Evolutionary conservation across 306 rosid species (phyloP), one percentile per base, ranked within the genome.

Genomic region (Sesbania bispinosa): DNA sequence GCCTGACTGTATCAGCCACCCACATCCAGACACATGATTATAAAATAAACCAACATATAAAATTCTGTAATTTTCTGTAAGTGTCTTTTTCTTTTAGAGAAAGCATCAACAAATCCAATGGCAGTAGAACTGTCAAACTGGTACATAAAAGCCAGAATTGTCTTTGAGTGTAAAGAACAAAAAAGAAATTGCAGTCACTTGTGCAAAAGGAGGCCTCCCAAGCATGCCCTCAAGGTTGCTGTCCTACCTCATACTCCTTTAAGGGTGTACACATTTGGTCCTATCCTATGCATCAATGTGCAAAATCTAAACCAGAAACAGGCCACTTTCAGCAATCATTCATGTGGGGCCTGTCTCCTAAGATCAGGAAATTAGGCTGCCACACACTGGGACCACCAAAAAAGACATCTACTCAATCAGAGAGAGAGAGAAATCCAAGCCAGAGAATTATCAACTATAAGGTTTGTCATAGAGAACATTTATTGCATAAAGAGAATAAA

Each of bases 321-420:
- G 53, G 65, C 83, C 78, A 82, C 72, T 83, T 74, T 76, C 88
- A 84, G 77, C 83, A 77, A 90, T 84, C 87, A 81, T 81, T 78
- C 55, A 16, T 55, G 92, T 84, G n/a, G 94, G 90, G 85, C 78
- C 90, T 59, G 18, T 78, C 75, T 80, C 85, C 85, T 66, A 69
- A 80, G 83, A 79, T 81, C 89, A 88, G 83, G 77, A 83, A 85
- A 83, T 74, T 83, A 69, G 87, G 88, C 84, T 79, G 83, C 89
- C 80, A 77, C 57, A 72, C 35, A 69, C 1, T 18, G 89, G 96
- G 86, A 65, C 96, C 92, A 77, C 80, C 79, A 75, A 79, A 77
- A 85, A 70, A 63, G 84, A 91, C 92, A 83, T 72, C 45, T 81
- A 78, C 75, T 78, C 88, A 83, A 91, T 86, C 85, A 10, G 76